Evolutionary conservation across 192 early-diverging fungal species (phyloP).

Genomic region (Borealophlyctis nickersoniae): DNA sequence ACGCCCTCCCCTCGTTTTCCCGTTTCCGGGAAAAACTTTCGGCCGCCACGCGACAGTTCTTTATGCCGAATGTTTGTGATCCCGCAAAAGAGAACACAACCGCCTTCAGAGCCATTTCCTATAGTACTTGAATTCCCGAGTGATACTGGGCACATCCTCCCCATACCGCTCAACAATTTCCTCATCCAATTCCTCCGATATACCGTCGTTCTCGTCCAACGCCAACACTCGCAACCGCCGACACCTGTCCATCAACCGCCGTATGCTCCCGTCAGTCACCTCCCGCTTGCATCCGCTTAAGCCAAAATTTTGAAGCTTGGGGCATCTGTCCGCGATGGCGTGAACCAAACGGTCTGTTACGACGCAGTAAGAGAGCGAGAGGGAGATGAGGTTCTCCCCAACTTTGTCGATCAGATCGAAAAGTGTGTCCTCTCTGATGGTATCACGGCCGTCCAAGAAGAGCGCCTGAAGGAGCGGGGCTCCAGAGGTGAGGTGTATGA

Average conservation of each 20-base stretch:
- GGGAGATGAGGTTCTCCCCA: neutral
- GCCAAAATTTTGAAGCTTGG: neutral
- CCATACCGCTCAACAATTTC: slow-evolving; percentile 3
- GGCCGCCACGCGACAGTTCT: too few relatives aligned
- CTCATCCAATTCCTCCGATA: neutral
- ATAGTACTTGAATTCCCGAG: slow-evolving; percentile 8
- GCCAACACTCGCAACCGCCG: slow-evolving; percentile 1
- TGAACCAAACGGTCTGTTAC: neutral
- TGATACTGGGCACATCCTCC: slow-evolving; percentile 3
- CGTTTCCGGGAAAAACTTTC: too few relatives aligned
- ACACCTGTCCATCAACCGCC: slow-evolving; percentile 7
- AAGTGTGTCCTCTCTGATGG: neutral
- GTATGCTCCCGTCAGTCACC: neutral
- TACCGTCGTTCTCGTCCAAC: slow-evolving; percentile 11
- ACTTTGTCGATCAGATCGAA: neutral
- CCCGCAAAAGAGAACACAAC: neutral
- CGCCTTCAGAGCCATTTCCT: slow-evolving; percentile 6
- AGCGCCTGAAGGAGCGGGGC: neutral
- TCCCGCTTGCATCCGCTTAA: slow-evolving; percentile 4
- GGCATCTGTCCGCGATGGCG: neutral
- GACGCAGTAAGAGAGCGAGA: slow-evolving; percentile 7
- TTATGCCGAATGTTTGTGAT: too few relatives aligned
- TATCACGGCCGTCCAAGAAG: slow-evolving; percentile 12
- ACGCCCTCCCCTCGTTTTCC: too few relatives aligned
- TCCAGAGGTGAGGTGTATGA: neutral